A percentile compares a stretch with the other conserved stretches of the same genome.
These are phyloP conservation scores for Serendipita indica DNA, from an alignment of 768 basidiomycete genomes.

Conservation along the genomic window DNA sequence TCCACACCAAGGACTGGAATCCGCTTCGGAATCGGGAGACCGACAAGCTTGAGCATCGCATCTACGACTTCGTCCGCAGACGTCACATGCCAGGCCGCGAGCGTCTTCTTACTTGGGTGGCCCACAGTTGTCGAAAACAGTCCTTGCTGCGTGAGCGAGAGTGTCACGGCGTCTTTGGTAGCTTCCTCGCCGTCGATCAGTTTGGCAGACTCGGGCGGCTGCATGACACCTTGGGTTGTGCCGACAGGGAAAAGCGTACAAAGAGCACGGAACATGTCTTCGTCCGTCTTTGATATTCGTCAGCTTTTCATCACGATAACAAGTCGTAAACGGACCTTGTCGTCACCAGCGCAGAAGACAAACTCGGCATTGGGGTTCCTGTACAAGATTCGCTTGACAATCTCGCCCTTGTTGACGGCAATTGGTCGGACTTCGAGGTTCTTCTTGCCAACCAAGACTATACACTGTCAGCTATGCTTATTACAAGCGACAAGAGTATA, in stretches of 20 bases:
- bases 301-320: conserved; percentile 11
- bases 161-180: conserved; percentile 31
- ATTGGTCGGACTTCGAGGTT: conserved; percentile 93
- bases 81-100: conserved; percentile 87
- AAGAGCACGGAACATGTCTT: conserved; percentile 97
- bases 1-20: not conserved
- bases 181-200: conserved; percentile 15
- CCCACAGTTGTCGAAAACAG: conserved; percentile 93
- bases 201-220: conserved; percentile 29
- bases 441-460: conserved; percentile 94
- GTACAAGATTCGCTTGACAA: conserved; percentile 89
- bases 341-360: conserved; percentile 95
- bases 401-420: conserved; percentile 97
- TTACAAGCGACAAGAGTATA: conserved; percentile 20
- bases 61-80: conserved; percentile 77
- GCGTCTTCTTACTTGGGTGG: conserved; percentile 72
- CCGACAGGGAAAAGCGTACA: conserved; percentile 37
- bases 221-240: conserved; percentile 24
- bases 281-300: conserved; percentile 53
- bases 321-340: conserved; percentile 46
- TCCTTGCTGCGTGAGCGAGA: conserved; percentile 48
- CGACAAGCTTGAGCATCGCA: conserved; percentile 52
- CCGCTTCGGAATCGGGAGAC: conserved; percentile 17
- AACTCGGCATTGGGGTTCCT: conserved; percentile 88
- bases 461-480: not conserved